Percentiles rank a stretch among this genome's conserved stretches.
phyloP scores from a whole-genome alignment of 352 stramenopile species.

The Globisporangium acanthophoron region DNA sequence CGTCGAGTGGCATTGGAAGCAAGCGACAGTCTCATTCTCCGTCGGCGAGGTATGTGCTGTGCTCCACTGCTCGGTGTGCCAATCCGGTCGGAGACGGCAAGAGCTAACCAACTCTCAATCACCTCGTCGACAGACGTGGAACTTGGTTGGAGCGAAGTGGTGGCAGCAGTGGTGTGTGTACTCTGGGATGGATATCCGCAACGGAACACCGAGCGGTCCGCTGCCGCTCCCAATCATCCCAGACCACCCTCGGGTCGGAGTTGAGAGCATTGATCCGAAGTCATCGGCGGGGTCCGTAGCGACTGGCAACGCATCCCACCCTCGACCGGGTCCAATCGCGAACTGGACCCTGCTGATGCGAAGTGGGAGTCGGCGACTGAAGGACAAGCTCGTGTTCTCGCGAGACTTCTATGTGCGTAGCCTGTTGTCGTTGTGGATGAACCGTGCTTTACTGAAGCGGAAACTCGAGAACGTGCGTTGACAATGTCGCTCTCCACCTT shows the following conservation, averaged over 20 bases:
- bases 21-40: slow-evolving; percentile 32
- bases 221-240: slow-evolving; percentile 51
- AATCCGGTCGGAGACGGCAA: not conserved
- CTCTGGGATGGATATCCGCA: slow-evolving; percentile 47
- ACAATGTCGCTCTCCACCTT: not conserved
- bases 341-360: slow-evolving; percentile 77
- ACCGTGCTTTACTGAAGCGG: no score
- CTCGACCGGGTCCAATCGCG: slow-evolving; percentile 62
- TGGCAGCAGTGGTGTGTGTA: slow-evolving; percentile 83
- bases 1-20: slow-evolving; percentile 67
- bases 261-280: not conserved
- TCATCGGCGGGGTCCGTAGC: not conserved
- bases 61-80: not conserved
- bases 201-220: slow-evolving; percentile 53
- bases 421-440: not conserved
- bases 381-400: slow-evolving; percentile 63
- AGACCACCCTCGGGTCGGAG: slow-evolving; percentile 4
- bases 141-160: slow-evolving; percentile 67
- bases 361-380: slow-evolving; percentile 68
- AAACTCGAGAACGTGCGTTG: not conserved
- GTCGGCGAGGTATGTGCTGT: slow-evolving; percentile 44
- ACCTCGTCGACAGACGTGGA: slow-evolving; percentile 46
- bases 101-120: not conserved
- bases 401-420: slow-evolving; percentile 74
- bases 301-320: not conserved